Conservation (phyloP, 257 asterid species). For the Capsicum chinense region DNA sequence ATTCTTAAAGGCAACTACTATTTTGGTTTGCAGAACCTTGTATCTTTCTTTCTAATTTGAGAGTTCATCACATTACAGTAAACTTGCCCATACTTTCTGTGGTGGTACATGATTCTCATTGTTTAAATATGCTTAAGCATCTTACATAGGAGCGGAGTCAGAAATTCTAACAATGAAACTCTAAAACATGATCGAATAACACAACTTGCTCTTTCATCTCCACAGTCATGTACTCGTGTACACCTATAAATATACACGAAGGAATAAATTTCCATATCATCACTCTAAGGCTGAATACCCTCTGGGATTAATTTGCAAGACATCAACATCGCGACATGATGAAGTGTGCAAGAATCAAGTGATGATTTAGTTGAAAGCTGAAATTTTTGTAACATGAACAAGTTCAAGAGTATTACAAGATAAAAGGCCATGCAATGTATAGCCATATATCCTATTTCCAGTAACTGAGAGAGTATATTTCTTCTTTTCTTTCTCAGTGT, state of each 20-base stretch:
- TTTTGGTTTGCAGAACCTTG: no score
- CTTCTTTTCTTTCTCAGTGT: not conserved
- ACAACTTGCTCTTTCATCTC: no score
- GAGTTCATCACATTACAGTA: no score
- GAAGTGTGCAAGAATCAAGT: not conserved
- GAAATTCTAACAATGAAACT: not conserved
- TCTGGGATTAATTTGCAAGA: no score
- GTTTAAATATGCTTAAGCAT: not conserved
- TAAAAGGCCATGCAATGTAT: not conserved
- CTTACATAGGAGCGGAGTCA: not conserved
- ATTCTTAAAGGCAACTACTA: not conserved
- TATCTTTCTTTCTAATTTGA: no score
- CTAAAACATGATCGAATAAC: no score
- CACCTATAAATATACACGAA: no score
- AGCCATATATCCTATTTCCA: not conserved
- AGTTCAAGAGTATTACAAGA: slow-evolving; percentile 15
- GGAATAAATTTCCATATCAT: not conserved
- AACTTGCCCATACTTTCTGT: no score
- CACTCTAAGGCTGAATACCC: no score
- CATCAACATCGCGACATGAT: no score
- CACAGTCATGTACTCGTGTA: no score
- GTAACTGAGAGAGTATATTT: not conserved
- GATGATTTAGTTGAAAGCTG: not conserved
- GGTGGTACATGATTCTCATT: no score
- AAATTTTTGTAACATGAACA: not conserved